Conservation (phyloP, 306 rosid genomes). For the Oxytropis ochrocephala region DNA sequence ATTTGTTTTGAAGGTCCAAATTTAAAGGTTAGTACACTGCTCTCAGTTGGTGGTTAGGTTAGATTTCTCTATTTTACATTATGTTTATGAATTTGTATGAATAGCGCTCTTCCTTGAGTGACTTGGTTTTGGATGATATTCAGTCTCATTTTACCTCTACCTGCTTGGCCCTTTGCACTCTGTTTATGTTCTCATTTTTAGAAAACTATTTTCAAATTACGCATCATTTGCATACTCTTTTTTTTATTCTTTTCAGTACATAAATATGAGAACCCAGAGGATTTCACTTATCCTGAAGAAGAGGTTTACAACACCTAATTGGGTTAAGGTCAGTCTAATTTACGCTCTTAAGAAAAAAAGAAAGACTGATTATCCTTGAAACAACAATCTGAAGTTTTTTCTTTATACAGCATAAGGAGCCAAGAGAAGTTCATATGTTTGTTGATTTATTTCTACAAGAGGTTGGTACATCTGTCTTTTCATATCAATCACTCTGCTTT, state of each 20-base stretch:
- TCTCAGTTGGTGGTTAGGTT: too few species aligned
- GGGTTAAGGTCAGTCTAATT: slow-evolving; percentile 70
- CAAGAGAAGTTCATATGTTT: slow-evolving; percentile 95
- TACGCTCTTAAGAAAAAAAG: not conserved
- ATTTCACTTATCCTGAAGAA: slow-evolving; percentile 77
- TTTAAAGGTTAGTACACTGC: too few species aligned
- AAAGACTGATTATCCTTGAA: not conserved
- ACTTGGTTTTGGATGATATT: slow-evolving; percentile 3
- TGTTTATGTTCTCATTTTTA: not conserved
- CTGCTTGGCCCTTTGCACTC: not conserved
- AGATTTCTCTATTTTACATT: too few species aligned
- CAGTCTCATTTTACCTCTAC: not conserved
- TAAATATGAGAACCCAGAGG: slow-evolving; percentile 75
- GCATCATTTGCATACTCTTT: slow-evolving; percentile 1
- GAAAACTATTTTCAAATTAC: not conserved
- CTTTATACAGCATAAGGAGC: slow-evolving; percentile 93
- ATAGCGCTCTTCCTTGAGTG: slow-evolving; percentile 3
- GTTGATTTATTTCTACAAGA: slow-evolving; percentile 89
- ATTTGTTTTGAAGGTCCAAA: too few species aligned
- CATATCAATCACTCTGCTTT: not conserved
- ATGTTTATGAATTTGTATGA: too few species aligned
- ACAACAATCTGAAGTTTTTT: slow-evolving; percentile 17
- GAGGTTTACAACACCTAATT: slow-evolving; percentile 85
- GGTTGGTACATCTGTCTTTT: slow-evolving; percentile 43
- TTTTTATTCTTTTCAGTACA: slow-evolving; percentile 52